Conservation (phyloP, 208 protist species). For the Strigomonas galati region DNA sequence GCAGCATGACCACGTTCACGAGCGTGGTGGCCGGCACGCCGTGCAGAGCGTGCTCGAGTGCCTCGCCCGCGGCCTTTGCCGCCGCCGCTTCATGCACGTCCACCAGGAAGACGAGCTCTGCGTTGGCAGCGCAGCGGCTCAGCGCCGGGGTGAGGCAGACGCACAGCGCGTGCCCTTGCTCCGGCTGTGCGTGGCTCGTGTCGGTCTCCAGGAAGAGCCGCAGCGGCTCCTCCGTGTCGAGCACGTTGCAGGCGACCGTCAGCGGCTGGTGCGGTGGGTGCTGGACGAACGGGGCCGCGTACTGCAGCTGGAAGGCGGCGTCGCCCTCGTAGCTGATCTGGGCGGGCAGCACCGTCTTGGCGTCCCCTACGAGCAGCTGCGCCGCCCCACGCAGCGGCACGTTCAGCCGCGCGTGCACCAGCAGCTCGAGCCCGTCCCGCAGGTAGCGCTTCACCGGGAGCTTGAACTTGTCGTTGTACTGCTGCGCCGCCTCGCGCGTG, state of each 20-base stretch:
- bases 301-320: constrained; percentile 33
- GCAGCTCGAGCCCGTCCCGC: constrained; percentile 22
- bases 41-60: constrained; percentile 22
- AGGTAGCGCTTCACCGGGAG: constrained; percentile 21
- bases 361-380: constrained; percentile 17
- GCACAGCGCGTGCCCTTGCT: constrained; percentile 31
- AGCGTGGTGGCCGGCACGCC: constrained; percentile 33
- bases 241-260: constrained; percentile 32
- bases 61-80: constrained; percentile 29
- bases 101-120: constrained; percentile 64
- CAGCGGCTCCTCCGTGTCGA: constrained; percentile 52
- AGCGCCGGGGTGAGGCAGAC: constrained; percentile 50
- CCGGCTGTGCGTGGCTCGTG: constrained; percentile 11
- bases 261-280: constrained; percentile 22
- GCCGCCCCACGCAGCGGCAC: constrained; percentile 49
- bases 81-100: constrained; percentile 39
- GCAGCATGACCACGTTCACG: constrained; percentile 45
- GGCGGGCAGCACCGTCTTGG: constrained; percentile 7
- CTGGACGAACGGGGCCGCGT: background rate
- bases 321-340: constrained; percentile 40
- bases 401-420: constrained; percentile 32
- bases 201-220: constrained; percentile 40
- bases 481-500: constrained; percentile 30
- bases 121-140: constrained; percentile 33
- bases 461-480: constrained; percentile 42